Conservation (phyloP, 2,329 filamentous ascomycete genomes). For the Penicillium sp. region DNA sequence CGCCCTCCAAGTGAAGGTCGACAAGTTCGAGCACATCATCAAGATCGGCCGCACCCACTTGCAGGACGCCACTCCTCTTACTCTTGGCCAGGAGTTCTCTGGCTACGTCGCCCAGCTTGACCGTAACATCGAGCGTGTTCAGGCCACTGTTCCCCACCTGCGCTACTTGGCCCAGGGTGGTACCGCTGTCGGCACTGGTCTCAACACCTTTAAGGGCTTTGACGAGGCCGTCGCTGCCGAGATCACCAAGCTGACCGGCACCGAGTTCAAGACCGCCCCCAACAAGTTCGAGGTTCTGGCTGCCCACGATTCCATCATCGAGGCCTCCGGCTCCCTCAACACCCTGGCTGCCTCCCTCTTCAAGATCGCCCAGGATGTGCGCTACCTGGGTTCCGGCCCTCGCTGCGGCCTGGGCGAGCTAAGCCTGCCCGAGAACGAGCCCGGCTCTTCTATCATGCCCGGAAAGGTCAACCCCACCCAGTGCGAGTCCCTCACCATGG, state of each 20-base stretch:
- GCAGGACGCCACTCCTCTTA: conserved; percentile 94
- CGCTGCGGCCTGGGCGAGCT: conserved; percentile 95
- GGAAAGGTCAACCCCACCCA: conserved; percentile 99
- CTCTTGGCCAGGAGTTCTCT: conserved; percentile 94
- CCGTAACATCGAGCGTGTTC: conserved; percentile 80
- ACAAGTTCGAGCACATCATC: conserved; percentile 90
- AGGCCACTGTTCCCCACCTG: conserved; percentile 78
- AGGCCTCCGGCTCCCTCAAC: conserved; percentile 90
- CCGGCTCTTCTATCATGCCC: conserved; percentile 96
- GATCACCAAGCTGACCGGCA: conserved; percentile 88
- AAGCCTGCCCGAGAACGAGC: conserved; percentile 93
- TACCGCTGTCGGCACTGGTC: conserved; percentile 92
- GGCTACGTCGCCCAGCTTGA: conserved; percentile 95
- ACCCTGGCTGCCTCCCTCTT: conserved; percentile 86
- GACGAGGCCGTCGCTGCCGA: conserved; percentile 89
- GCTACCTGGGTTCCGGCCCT: conserved; percentile 92
- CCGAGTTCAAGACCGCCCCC: conserved; percentile 89
- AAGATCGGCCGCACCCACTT: conserved; percentile 98
- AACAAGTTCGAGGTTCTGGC: conserved; percentile 99
- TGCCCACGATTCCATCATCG: conserved; percentile 91
- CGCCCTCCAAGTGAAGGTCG: conserved; percentile 82
- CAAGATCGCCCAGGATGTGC: conserved; percentile 98
- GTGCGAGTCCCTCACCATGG: conserved; percentile 96
- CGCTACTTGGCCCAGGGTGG: conserved; percentile 89
- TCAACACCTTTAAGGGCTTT: conserved; percentile 97